Evolutionary conservation across 2,329 filamentous ascomycete species (phyloP).

Genomic region (Geosmithia morbida): DNA sequence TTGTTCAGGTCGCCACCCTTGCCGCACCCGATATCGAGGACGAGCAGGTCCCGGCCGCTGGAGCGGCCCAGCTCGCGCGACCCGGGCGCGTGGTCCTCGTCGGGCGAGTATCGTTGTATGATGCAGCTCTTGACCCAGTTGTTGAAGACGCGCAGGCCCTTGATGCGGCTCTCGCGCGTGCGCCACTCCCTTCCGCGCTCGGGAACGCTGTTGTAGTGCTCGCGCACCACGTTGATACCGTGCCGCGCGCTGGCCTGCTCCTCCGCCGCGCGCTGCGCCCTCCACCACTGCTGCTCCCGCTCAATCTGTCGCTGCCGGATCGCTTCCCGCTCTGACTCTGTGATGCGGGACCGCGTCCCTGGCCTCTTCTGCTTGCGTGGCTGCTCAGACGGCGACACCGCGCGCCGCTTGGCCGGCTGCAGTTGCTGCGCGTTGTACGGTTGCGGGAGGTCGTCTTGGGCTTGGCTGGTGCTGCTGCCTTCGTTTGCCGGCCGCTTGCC

Average conservation of each 20-base stretch:
- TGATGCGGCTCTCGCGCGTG: constrained; percentile 86
- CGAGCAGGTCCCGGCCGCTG: constrained; percentile 50
- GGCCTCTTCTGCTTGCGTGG: constrained; percentile 57
- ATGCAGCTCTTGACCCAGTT: constrained; percentile 98
- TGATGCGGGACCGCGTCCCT: constrained; percentile 51
- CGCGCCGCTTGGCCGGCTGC: constrained; percentile 43
- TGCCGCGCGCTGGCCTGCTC: constrained; percentile 14
- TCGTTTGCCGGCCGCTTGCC: constrained; percentile 16
- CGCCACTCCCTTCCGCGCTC: constrained; percentile 91
- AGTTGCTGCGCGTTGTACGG: constrained; percentile 46
- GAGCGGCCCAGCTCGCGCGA: constrained; percentile 37
- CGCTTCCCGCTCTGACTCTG: constrained; percentile 50
- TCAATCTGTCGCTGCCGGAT: constrained; percentile 50
- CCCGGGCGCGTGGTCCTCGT: constrained; percentile 55
- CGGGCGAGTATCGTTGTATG: constrained; percentile 89
- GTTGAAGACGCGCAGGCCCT: constrained; percentile 86
- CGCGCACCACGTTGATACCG: constrained; percentile 63
- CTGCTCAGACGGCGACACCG: constrained; percentile 36
- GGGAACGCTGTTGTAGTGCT: constrained; percentile 93
- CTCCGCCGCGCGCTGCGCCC: constrained; percentile 18
- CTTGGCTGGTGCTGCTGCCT: constrained; percentile 8
- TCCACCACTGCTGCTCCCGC: constrained; percentile 29
- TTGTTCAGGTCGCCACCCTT: constrained; percentile 94
- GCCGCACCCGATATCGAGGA: constrained; percentile 90
- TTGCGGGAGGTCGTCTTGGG: constrained; percentile 34